Base-by-base conservation (phyloP, 1,284 basidiomycete species). In the Sphagnurus paluster region DNA sequence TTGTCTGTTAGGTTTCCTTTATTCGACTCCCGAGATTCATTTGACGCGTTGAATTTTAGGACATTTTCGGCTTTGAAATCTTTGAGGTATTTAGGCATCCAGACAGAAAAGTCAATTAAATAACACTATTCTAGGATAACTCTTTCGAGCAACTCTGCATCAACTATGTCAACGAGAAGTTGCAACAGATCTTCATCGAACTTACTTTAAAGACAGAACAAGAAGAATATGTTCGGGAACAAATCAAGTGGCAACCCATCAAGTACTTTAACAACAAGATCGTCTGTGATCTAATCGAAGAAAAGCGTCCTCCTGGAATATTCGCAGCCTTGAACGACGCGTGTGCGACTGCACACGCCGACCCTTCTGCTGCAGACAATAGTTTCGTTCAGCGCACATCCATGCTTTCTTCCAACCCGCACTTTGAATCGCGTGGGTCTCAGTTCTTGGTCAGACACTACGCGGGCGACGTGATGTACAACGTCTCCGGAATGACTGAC, bases 151-250 rank as follows among this genome's bases (percentile, higher is more conserved):
- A 99, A 70, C 82, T 99, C 16, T 99, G 97, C 74, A 99, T 99
- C 80, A 99, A 99, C 75, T 99, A 99, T 62, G 97, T 99, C 74
- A 99, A 99, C 77, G 97, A 99, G 71, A 98, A 98, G 70, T 80
- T 94, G 7, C 95, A 98, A 59, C 97, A 99, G 66, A 98, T 99
- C 64, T 99, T 99, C 70, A 99, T 99, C 63, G 95, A 99, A 67
- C 78, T 99, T 40, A 99, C 97, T 0, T 77, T 99, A 60, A 99
- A 99, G 76, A 94, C 95, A 10, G 97, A 99, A 66, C 97, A 99
- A 69, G 97, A 99, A 65, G 97, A 99, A 71, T 99, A 99, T 62
- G 93, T 96, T 16, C 82, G 90, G 51, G 96, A 99, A 66, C 90
- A 97, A 70, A 99, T 99, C 74, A 92, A 98, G 69, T 99, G 97